Conservation (phyloP, 371 early-diverging fungal species). For the Syncephalastrum racemosum region DNA sequence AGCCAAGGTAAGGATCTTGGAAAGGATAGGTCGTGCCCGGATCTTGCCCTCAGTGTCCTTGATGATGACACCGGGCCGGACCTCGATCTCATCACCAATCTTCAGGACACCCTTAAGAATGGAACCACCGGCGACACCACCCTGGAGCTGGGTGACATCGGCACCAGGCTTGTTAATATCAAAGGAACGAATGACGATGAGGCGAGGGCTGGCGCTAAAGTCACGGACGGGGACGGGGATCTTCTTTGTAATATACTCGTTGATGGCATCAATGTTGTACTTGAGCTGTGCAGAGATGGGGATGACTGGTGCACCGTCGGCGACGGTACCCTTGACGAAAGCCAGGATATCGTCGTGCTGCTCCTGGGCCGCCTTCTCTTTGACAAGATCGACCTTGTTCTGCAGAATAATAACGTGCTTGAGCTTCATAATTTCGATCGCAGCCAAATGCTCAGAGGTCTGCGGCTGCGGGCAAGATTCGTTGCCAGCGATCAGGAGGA, state of each 20-base stretch:
- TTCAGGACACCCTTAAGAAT: constrained; percentile 96
- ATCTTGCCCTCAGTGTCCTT: constrained; percentile 92
- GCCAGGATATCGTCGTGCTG: constrained; percentile 95
- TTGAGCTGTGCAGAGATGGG: constrained; percentile 99
- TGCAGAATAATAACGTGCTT: constrained; percentile 99
- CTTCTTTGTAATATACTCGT: constrained; percentile 98
- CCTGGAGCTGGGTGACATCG: constrained; percentile 93
- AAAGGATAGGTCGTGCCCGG: constrained; percentile 91
- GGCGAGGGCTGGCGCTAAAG: constrained; percentile 87
- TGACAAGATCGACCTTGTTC: constrained; percentile 99
- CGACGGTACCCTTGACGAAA: constrained; percentile 96
- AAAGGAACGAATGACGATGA: constrained; percentile 99
- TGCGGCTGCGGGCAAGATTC: constrained; percentile 99
- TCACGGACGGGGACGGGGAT: constrained; percentile 98
- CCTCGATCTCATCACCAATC: constrained; percentile 98
- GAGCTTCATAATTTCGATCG: constrained; percentile 99
- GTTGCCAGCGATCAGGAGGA: constrained; percentile 99
- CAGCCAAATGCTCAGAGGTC: constrained; percentile 99
- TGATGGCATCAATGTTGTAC: constrained; percentile 99
- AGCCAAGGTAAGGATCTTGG: constrained; percentile 90
- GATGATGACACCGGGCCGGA: constrained; percentile 98
- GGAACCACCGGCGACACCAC: constrained; percentile 99
- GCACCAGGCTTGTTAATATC: constrained; percentile 99
- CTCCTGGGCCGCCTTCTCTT: constrained; percentile 93
- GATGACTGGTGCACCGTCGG: constrained; percentile 97